Evolutionary conservation across 495 filamentous ascomycete species (phyloP).

Genomic region (Corynascus novoguineensis): DNA sequence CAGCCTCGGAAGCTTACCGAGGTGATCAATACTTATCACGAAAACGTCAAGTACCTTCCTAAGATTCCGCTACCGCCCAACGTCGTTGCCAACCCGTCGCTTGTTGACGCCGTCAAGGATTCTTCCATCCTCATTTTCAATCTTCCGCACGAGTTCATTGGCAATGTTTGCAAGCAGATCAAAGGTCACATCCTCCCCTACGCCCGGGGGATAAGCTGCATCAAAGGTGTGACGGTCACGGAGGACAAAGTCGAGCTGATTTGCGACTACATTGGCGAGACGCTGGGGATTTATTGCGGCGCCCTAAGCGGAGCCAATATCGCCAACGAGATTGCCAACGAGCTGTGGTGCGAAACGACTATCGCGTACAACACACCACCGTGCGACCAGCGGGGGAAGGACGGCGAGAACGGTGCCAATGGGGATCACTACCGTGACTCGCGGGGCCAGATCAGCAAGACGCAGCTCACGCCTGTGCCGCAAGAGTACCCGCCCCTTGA

Average conservation of each 20-base stretch:
- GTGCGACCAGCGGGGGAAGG: slow-evolving; percentile 48
- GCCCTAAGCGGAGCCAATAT: slow-evolving; percentile 96
- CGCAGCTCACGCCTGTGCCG: slow-evolving; percentile 67
- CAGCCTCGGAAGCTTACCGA: slow-evolving; percentile 77
- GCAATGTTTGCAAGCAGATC: slow-evolving; percentile 75
- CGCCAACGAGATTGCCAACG: slow-evolving; percentile 85
- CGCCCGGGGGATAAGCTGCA: slow-evolving; percentile 91
- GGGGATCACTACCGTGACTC: slow-evolving; percentile 61
- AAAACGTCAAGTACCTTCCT: slow-evolving; percentile 97
- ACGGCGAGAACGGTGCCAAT: slow-evolving; percentile 25
- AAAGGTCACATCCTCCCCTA: slow-evolving; percentile 85
- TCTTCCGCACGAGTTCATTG: slow-evolving; percentile 96
- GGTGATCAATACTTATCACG: slow-evolving; percentile 86
- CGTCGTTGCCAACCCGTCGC: slow-evolving; percentile 81
- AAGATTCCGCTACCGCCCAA: slow-evolving; percentile 77
- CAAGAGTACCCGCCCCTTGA: slow-evolving; percentile 74
- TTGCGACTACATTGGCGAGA: slow-evolving; percentile 88
- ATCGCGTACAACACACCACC: slow-evolving; percentile 91
- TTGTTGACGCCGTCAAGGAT: slow-evolving; percentile 73
- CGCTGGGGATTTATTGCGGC: slow-evolving; percentile 92
- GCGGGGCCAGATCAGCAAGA: slow-evolving; percentile 54
- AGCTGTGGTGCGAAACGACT: slow-evolving; percentile 95
- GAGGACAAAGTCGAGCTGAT: slow-evolving; percentile 78
- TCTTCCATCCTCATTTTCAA: slow-evolving; percentile 92
- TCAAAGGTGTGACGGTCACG: slow-evolving; percentile 93